A percentile compares a stretch with the other conserved stretches of the same genome.
Evolutionary conservation across 176 grass and related monocot species (phyloP).

Genomic region (Oryza meridionalis): DNA sequence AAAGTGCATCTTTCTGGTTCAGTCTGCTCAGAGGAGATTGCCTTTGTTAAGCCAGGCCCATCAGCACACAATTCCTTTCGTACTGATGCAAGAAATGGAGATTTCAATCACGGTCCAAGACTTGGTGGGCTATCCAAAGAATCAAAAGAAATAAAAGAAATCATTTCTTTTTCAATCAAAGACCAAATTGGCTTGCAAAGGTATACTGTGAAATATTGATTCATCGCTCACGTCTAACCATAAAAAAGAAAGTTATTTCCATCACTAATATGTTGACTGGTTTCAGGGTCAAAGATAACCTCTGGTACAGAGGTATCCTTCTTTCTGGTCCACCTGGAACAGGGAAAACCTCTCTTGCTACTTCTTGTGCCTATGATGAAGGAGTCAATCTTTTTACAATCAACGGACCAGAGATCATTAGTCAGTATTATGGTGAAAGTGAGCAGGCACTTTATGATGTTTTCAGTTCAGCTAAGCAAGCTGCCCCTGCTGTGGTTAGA

Average conservation of each 20-base stretch:
- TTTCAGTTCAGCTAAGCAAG: slow-evolving; percentile 76
- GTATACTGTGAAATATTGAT: slow-evolving; percentile 23
- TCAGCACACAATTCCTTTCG: slow-evolving; percentile 12
- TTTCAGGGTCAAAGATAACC: slow-evolving; percentile 82
- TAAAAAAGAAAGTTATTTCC: slow-evolving; percentile 19
- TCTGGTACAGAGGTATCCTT: slow-evolving; percentile 86
- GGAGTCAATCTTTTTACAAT: slow-evolving; percentile 71
- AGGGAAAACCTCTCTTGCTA: slow-evolving; percentile 91
- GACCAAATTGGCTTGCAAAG: slow-evolving; percentile 58
- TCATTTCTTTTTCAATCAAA: slow-evolving; percentile 67
- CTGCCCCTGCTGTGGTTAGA: slow-evolving; percentile 83
- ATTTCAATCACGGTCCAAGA: slow-evolving; percentile 32
- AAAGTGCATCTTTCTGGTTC: slow-evolving; percentile 69
- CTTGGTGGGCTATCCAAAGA: slow-evolving; percentile 87
- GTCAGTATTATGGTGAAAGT: slow-evolving; percentile 88
- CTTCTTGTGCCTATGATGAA: slow-evolving; percentile 65
- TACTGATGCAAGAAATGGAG: slow-evolving; percentile 29
- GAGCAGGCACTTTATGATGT: slow-evolving; percentile 75
- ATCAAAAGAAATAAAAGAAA: slow-evolving; percentile 60
- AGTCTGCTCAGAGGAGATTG: slow-evolving; percentile 39
- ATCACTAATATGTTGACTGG: slow-evolving; percentile 31
- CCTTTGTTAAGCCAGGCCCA: slow-evolving; percentile 18
- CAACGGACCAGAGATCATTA: slow-evolving; percentile 89
- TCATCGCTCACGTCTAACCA: not conserved
- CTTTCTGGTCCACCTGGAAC: slow-evolving; percentile 94